A percentile compares a stretch with the other conserved stretches of the same genome.
Conservation (phyloP, 306 rosid genomes). For the Albizia julibrissin region DNA sequence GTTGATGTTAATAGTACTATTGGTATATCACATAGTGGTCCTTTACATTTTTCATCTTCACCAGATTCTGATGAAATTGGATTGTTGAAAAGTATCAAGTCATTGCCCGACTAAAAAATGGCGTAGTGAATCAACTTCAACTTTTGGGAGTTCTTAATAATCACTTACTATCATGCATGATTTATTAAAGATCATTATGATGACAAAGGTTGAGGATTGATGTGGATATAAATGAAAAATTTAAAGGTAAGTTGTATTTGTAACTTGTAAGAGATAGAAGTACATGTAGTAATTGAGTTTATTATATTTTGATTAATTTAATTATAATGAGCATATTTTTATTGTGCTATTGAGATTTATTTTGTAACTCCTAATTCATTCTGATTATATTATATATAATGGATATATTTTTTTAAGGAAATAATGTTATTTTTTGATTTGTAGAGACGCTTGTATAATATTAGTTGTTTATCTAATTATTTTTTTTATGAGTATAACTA, state of each 20-base stretch:
- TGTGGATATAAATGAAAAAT: background rate
- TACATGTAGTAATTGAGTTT: background rate
- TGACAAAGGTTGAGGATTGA: background rate
- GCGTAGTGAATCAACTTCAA: background rate
- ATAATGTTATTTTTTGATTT: no score
- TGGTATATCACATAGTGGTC: background rate
- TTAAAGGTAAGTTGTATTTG: background rate
- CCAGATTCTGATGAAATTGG: slow-evolving; percentile 40
- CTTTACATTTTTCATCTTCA: slow-evolving; percentile 23
- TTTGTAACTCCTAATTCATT: background rate
- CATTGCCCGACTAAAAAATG: background rate
- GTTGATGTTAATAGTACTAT: slow-evolving; percentile 18
- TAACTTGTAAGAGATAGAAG: background rate
- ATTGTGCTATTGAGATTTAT: background rate
- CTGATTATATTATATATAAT: no score
- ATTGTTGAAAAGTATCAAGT: slow-evolving; percentile 35
- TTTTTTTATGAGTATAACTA: no score
- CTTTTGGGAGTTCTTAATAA: background rate
- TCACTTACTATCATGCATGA: background rate
- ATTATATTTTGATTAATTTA: background rate
- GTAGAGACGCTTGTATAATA: background rate
- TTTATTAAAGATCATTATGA: background rate
- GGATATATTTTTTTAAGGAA: background rate
- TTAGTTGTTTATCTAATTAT: no score
- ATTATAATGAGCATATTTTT: background rate